Conservation (phyloP, 257 asterid species). For the Ilex aquifolium region DNA sequence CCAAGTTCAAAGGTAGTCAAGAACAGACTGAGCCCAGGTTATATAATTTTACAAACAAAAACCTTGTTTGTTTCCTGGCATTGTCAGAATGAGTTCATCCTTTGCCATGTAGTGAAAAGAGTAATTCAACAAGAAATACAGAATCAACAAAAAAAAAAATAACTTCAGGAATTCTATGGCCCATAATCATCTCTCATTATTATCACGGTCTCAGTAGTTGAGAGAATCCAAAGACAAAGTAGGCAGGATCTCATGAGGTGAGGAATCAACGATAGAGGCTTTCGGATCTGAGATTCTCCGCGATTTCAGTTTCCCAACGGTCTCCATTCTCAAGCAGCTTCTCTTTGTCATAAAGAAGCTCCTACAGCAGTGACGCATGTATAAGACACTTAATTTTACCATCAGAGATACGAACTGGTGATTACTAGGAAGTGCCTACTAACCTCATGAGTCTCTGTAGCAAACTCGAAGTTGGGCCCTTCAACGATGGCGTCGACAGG, state of each 20-base stretch:
- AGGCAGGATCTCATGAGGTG: neutral
- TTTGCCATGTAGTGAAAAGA: no score
- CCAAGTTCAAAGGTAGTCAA: no score
- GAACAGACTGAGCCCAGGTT: no score
- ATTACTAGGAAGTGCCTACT: slow-evolving; percentile 3
- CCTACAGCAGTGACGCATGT: slow-evolving; percentile 33
- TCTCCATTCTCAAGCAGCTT: slow-evolving; percentile 91
- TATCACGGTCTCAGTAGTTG: neutral
- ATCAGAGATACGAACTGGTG: neutral
- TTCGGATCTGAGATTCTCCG: slow-evolving; percentile 89
- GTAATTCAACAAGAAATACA: neutral
- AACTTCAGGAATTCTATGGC: neutral
- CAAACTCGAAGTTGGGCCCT: slow-evolving; percentile 93
- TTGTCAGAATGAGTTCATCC: no score
- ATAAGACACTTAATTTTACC: neutral
- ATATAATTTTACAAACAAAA: no score
- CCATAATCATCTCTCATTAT: neutral
- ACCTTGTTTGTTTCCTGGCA: no score
- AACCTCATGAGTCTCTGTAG: slow-evolving; percentile 96
- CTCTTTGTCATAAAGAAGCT: slow-evolving; percentile 94
- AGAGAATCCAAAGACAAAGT: neutral
- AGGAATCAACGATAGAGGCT: slow-evolving; percentile 72
- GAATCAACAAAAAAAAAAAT: no score
- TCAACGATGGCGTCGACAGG: slow-evolving; percentile 98
- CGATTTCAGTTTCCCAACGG: slow-evolving; percentile 92